Conservation (phyloP, 2,329 filamentous ascomycete species). For the Monosporascus sp. region DNA sequence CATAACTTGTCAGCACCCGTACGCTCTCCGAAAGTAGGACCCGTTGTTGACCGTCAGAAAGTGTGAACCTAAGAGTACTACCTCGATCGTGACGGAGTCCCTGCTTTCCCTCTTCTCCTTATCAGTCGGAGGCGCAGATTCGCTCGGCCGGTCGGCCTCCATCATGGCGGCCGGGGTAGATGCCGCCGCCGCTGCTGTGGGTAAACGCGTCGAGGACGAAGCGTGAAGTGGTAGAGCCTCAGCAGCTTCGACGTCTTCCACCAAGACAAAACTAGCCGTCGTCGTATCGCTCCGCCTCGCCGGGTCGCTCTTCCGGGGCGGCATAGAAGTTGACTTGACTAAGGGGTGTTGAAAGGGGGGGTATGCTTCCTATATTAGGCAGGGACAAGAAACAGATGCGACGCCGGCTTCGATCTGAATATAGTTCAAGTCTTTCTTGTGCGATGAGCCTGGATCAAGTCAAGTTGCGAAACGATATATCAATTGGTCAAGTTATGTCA, state of each 20-base stretch:
- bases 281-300: constrained; percentile 41
- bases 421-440: too few species aligned
- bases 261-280: constrained; percentile 38
- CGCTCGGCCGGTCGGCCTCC: constrained; percentile 29
- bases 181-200: constrained; percentile 18
- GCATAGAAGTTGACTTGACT: constrained; percentile 35
- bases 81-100: constrained; percentile 47
- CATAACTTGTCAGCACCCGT: constrained; percentile 9
- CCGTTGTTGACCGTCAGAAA: neutral
- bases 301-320: constrained; percentile 50
- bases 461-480: too few species aligned
- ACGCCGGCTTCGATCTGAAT: too few species aligned
- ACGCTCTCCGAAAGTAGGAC: too few species aligned
- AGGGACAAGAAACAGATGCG: neutral
- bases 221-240: constrained; percentile 11
- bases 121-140: constrained; percentile 17
- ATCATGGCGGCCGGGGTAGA: constrained; percentile 22
- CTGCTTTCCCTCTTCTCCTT: constrained; percentile 32
- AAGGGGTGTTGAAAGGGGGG: constrained; percentile 2
- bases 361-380: neutral
- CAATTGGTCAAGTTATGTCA: too few species aligned
- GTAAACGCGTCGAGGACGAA: constrained; percentile 15
- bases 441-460: too few species aligned
- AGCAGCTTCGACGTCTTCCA: constrained; percentile 37
- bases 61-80: constrained; percentile 18